Base-by-base conservation (phyloP, 164 flowering plant species). In the Macadamia tetraphylla region DNA sequence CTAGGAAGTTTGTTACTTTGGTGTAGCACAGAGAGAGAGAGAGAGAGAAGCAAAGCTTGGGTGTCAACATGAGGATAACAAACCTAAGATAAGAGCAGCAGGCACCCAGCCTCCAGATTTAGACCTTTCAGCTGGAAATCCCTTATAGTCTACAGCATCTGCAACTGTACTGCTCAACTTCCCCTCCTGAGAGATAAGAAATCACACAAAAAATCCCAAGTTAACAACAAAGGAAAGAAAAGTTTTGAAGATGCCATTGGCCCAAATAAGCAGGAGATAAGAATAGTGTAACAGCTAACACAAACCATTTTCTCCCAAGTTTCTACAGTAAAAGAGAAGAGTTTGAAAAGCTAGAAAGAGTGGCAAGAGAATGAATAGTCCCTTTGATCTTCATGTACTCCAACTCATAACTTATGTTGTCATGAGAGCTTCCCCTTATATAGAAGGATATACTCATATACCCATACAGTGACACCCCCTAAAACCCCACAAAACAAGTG, bases 51-150 rank as follows among this genome's bases (percentile, higher is more conserved):
- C 51, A 46, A 3, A 46, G 51, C 13, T 8, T 3, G 51, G 51
- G 8, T 11, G 7, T 9, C 51, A 46, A 46, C 40, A 42, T 6
- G 11, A 18, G 15, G 29, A 35, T n/a, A 64, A 76, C 74, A 59
- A 64, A 92, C 98, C 96, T 64, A 90, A 75, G 62, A 88, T 82
- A 15, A 85, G 88, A 18, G 93, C 89, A 40, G 98, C 95, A 2
- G 86, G 83, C 6, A 84, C 74, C 98, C 98, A 92, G 66, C 98
- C 96, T 23, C 98, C 96, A 30, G 96, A 87, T 79, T 75, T 92
- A 9, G 95, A 72, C 67, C 68, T 82, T 60, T 88, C 88, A 64
- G 96, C 98, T 9, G 95, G 94, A 60, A 68, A 78, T 10, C 89
- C 98, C 52, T 80, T 83, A 81, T 82, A 83, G 74, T 90, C 88